Evolutionary conservation across 345 rosid species (phyloP).

Genomic region (Trapa incisa): DNA sequence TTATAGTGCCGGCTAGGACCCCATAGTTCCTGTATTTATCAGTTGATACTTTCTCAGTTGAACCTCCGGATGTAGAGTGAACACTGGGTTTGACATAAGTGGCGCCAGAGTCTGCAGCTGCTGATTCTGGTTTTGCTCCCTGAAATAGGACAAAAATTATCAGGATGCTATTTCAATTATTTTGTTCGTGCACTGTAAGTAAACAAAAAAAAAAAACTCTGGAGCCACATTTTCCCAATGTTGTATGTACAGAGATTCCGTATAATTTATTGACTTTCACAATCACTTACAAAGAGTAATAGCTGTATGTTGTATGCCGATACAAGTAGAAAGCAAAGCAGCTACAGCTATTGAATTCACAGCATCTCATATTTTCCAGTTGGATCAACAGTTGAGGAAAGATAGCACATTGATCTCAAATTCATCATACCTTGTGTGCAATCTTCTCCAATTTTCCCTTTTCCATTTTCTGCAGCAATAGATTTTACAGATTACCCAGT

Average conservation of each 20-base stretch:
- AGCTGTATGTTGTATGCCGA: background rate
- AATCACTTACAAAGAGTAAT: background rate
- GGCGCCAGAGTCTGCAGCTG: slow-evolving; percentile 12
- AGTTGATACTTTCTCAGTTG: slow-evolving; percentile 52
- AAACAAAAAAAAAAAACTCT: too few relatives aligned
- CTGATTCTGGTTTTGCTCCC: slow-evolving; percentile 73
- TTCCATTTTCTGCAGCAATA: slow-evolving; percentile 65
- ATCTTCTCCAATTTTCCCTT: slow-evolving; percentile 76
- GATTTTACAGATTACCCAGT: slow-evolving; percentile 1
- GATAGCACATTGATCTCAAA: background rate
- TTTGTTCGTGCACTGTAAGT: background rate
- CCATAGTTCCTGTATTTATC: slow-evolving; percentile 75
- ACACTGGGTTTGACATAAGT: slow-evolving; percentile 31
- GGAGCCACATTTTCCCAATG: too few relatives aligned
- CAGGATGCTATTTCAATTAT: background rate
- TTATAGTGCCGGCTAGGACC: slow-evolving; percentile 59
- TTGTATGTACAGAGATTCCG: background rate
- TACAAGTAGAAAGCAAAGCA: background rate
- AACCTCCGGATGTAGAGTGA: slow-evolving; percentile 32
- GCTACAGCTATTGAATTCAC: background rate
- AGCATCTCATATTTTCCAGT: background rate
- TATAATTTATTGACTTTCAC: background rate
- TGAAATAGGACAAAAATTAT: slow-evolving; percentile 7
- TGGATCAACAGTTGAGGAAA: background rate
- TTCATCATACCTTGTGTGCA: slow-evolving; percentile 56